Evolutionary conservation across 306 rosid species (phyloP).

Genomic region (barrel medic (Medicago truncatula)): MtrunA17r5.0-ANR NC_053044.1:52390501-52391000

Average conservation of each 20-base stretch:
- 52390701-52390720: too few species aligned
- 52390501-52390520: too few species aligned
- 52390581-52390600: too few species aligned
- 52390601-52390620: too few species aligned
- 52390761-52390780: conserved; percentile 2
- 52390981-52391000: conserved; percentile 74
- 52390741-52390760: neutral
- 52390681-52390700: too few species aligned
- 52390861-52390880: conserved; percentile 17
- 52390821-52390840: neutral
- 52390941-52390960: conserved; percentile 93
- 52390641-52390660: too few species aligned
- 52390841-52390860: neutral
- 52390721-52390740: too few species aligned
- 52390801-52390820: conserved; percentile 13
- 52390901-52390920: neutral
- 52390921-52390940: conserved; percentile 17
- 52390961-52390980: conserved; percentile 90
- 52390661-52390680: too few species aligned
- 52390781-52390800: neutral
- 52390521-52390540: too few species aligned
- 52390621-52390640: too few species aligned
- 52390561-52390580: too few species aligned
- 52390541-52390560: too few species aligned
- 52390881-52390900: conserved; percentile 14